These are phyloP conservation scores for Phaeoacremonium minimum DNA, from an alignment of 2,329 filamentous ascomycete species.

Conservation along the genomic window DNA sequence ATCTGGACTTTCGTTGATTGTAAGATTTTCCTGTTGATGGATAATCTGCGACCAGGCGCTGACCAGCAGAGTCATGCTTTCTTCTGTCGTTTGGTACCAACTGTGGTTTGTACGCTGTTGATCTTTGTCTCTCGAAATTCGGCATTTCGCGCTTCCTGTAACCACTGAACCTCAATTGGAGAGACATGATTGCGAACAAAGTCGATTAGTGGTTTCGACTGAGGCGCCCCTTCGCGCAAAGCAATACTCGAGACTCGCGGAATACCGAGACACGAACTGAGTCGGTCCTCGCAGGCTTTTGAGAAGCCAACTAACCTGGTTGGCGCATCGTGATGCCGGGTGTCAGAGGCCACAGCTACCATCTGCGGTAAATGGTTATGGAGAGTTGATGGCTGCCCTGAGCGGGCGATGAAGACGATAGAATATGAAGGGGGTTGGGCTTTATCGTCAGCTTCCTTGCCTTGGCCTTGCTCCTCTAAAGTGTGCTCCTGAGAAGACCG, in stretches of 20 bases:
- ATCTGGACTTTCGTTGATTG: no score
- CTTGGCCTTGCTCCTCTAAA: no score
- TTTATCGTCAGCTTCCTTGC: background rate
- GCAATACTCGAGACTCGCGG: constrained; percentile 63
- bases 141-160: constrained; percentile 36
- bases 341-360: constrained; percentile 38
- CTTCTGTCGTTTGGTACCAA: constrained; percentile 30
- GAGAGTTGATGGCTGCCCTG: constrained; percentile 53
- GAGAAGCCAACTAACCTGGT: constrained; percentile 61
- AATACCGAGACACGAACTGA: constrained; percentile 55
- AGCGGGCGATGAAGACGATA: constrained; percentile 54
- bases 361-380: constrained; percentile 54
- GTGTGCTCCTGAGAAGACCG: no score
- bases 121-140: constrained; percentile 43
- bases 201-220: constrained; percentile 50
- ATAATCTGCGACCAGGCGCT: no score
- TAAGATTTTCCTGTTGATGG: no score
- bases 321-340: constrained; percentile 27
- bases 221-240: constrained; percentile 50
- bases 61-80: no score
- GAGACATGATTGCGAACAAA: constrained; percentile 50
- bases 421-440: constrained; percentile 31
- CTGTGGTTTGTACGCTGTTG: constrained; percentile 33
- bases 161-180: constrained; percentile 51
- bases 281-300: constrained; percentile 50